These are phyloP conservation scores for Tardiomyces depauwii DNA, from an alignment of 1,139 yeast genomes.

Conservation along the genomic window DNA sequence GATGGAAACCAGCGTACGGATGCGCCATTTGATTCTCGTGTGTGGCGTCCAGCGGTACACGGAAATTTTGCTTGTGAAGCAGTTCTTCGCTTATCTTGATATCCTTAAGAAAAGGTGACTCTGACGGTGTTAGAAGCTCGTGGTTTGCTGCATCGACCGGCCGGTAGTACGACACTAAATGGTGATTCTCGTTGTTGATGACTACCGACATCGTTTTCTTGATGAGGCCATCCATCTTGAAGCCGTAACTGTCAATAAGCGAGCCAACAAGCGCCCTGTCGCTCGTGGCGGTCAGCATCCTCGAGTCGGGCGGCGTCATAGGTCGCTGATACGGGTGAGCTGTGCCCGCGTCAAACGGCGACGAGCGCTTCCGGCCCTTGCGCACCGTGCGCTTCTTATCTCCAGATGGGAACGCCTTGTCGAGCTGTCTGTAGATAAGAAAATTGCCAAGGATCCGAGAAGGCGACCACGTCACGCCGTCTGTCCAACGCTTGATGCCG, in stretches of 20 bases:
- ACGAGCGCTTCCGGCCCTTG: conserved; percentile 12
- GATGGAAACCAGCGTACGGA: background rate
- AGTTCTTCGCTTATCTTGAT: conserved; percentile 46
- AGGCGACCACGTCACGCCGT: conserved; percentile 88
- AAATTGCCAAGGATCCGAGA: conserved; percentile 77
- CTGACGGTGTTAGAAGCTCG: conserved; percentile 47
- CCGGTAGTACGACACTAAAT: conserved; percentile 66
- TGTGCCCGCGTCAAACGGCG: background rate
- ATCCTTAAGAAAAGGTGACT: conserved; percentile 39
- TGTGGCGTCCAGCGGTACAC: conserved; percentile 27
- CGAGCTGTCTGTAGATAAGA: conserved; percentile 69
- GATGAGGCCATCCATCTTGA: conserved; percentile 65
- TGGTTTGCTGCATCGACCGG: conserved; percentile 61
- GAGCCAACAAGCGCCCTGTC: conserved; percentile 41
- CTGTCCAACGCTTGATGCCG: conserved; percentile 90
- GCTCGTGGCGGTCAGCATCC: conserved; percentile 8
- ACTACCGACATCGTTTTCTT: conserved; percentile 68
- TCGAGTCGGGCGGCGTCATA: conserved; percentile 6
- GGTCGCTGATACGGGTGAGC: background rate
- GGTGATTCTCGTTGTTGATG: conserved; percentile 40
- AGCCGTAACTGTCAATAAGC: conserved; percentile 48
- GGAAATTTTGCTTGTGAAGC: conserved; percentile 46
- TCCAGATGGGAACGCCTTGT: conserved; percentile 38
- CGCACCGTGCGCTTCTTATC: conserved; percentile 27
- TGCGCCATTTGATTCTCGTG: background rate